Base-by-base conservation (phyloP, 306 rosid genomes). In the Psophocarpus tetragonolobus region DNA sequence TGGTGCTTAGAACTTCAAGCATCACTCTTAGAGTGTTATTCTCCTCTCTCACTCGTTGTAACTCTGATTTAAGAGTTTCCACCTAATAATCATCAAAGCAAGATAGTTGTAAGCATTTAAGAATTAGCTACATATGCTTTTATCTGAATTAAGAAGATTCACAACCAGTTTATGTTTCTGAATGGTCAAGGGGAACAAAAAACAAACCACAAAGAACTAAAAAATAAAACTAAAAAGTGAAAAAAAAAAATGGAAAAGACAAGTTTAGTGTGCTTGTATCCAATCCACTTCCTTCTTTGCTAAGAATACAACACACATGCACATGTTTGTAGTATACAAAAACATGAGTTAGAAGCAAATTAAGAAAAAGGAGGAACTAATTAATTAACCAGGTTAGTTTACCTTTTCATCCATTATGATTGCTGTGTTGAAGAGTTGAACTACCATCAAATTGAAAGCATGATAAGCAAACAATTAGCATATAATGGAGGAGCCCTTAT, bases 1-100 rank as follows among this genome's bases (percentile, higher is more conserved):
- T 88, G 6, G 48, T 84, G 66, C 42, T 82, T 80, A 87, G 84
- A 45, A 80, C 80, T 60, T 87, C 83, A 56, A 90, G 74, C 92
- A 91, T 75, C 75, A 91, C 21, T 81, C 84, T 85, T 38, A 88
- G 75, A 57, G 73, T 5, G 56, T 68, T 73, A 4, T 91, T 90
- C 87, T 91, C 92, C 60, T 88, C 84, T 50, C 57, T 77, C 87
- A 86, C 21, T 15, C 77, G 51, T 58, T 86, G 79, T 50, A 90
- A 26, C 35, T 85, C 90, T 15, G 35, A 73, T 56, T 74, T 29
- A 23, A 78, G 78, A 21, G 53, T 58, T 71, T 85, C 79, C 61
- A 23, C 88, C 92, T 89, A 60, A 26, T 89, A 60, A 26, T 23
- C 35, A 65, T 29, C 33, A 79, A 33, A 79, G 23, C 11, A 45